These are phyloP conservation scores for Luffa aegyptiaca DNA, from an alignment of 306 rosid species.

Conservation along the genomic window DNA sequence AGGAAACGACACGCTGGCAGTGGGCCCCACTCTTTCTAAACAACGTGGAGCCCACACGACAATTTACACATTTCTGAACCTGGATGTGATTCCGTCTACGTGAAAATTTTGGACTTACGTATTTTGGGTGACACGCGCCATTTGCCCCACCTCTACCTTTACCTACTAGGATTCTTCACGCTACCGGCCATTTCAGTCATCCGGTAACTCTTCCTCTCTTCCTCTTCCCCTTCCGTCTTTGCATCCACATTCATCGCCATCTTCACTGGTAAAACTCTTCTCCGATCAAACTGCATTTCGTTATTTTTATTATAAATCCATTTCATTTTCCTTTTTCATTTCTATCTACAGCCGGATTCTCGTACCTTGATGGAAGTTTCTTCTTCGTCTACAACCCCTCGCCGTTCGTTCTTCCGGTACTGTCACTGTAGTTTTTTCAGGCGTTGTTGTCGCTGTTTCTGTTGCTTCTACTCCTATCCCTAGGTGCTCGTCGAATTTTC, in stretches of 20 bases:
- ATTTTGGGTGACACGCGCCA: neutral
- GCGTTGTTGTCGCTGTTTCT: slow-evolving; percentile 64
- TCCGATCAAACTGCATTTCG: neutral
- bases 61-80: neutral
- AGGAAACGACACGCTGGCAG: neutral
- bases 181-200: slow-evolving; percentile 18
- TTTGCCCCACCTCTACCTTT: neutral
- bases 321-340: neutral
- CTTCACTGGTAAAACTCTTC: neutral
- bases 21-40: neutral
- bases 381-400: slow-evolving; percentile 16
- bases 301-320: neutral
- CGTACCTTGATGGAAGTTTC: slow-evolving; percentile 32
- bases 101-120: neutral
- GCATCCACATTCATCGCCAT: slow-evolving; percentile 14
- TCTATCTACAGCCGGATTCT: neutral
- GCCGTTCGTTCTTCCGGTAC: slow-evolving; percentile 22
- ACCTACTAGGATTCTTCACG: slow-evolving; percentile 3
- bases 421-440: slow-evolving; percentile 30
- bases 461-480: slow-evolving; percentile 37
- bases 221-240: neutral
- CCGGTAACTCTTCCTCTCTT: neutral
- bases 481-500: neutral
- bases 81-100: slow-evolving; percentile 9
- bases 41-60: neutral